Conservation (phyloP, 805 yeast genomes). For the Wickerhamiella musiphila region DNA sequence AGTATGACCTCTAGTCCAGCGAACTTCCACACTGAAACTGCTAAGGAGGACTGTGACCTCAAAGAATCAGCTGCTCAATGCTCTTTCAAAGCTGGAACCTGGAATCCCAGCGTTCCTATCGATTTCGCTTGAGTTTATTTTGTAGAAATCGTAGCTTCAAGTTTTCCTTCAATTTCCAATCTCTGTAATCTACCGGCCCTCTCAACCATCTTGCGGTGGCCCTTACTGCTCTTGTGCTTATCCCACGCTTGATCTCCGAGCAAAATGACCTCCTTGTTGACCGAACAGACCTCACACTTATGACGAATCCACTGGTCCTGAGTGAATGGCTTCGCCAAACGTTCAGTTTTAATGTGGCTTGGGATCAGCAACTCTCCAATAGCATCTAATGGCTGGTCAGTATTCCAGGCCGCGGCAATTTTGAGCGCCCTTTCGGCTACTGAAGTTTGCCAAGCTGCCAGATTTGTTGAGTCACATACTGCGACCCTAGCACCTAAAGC, state of each 20-base stretch:
- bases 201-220: constrained; percentile 33
- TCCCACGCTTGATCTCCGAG: constrained; percentile 62
- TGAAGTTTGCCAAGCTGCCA: constrained; percentile 37
- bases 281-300: constrained; percentile 48
- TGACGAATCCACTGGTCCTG: constrained; percentile 44
- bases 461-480: constrained; percentile 61
- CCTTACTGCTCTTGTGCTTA: constrained; percentile 46
- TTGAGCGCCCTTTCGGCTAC: constrained; percentile 40
- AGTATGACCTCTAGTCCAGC: too few relatives aligned
- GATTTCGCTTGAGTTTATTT: neutral
- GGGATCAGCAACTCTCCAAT: constrained; percentile 19
- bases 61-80: too few relatives aligned
- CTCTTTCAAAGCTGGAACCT: too few relatives aligned
- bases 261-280: constrained; percentile 32
- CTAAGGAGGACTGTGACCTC: too few relatives aligned
- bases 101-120: constrained; percentile 1
- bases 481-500: constrained; percentile 48
- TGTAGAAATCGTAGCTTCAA: too few relatives aligned
- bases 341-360: constrained; percentile 20
- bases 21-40: too few relatives aligned
- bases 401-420: constrained; percentile 30
- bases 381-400: neutral
- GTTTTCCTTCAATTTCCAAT: too few relatives aligned
- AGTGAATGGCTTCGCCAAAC: constrained; percentile 15
- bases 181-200: neutral